Conservation (phyloP, 805 yeast genomes). For the Saturnispora halmiae region DNA sequence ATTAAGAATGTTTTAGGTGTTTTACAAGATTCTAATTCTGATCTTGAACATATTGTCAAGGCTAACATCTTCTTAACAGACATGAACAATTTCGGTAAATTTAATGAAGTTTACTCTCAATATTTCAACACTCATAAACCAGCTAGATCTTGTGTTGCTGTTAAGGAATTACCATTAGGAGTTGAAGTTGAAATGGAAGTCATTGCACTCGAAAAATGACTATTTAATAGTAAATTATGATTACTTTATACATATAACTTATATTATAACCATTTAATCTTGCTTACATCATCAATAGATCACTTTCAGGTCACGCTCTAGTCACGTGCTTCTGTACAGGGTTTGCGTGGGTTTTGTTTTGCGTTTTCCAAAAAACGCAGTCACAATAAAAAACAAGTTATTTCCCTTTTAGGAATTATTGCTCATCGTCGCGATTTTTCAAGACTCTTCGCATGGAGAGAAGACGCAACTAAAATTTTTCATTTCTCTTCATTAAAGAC, state of each 20-base stretch:
- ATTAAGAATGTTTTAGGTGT: conserved; percentile 61
- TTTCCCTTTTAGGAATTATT: not conserved
- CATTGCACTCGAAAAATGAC: conserved; percentile 62
- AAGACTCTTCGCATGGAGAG: not conserved
- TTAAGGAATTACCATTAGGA: conserved; percentile 80
- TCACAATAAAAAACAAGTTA: not conserved
- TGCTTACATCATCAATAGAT: no score
- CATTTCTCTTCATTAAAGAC: not conserved
- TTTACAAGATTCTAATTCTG: conserved; percentile 77
- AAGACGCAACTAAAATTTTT: not conserved
- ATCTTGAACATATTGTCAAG: conserved; percentile 77
- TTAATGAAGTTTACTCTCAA: conserved; percentile 77
- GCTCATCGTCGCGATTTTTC: not conserved
- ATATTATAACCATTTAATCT: no score
- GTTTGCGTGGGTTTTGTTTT: not conserved
- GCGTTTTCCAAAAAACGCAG: not conserved
- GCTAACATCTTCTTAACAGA: conserved; percentile 86
- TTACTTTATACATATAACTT: no score
- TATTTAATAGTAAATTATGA: no score
- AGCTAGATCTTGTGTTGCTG: conserved; percentile 97
- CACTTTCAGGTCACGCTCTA: conserved; percentile 1
- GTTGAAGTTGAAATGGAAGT: conserved; percentile 87
- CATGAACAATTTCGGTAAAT: conserved; percentile 74
- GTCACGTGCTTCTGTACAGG: conserved; percentile 6
- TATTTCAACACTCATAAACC: conserved; percentile 77